These are phyloP conservation scores for Plasmodium coatneyi DNA, from an alignment of 169 alveolate genomes.

Conservation along the genomic window DNA sequence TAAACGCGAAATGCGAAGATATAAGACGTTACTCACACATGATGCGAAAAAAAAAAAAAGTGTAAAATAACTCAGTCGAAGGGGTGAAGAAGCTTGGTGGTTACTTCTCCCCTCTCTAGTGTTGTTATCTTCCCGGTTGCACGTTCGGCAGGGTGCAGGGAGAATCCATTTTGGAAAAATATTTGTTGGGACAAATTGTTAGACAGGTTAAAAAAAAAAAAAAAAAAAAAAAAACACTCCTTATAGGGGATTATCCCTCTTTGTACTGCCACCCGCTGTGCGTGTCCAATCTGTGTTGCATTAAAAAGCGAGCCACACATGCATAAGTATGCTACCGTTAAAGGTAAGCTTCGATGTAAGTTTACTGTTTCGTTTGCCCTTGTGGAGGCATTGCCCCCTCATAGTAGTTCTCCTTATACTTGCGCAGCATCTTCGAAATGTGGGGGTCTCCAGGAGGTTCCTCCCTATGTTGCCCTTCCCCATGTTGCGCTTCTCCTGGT, in stretches of 20 bases:
- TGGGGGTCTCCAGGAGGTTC: neutral
- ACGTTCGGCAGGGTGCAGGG: neutral
- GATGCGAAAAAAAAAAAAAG: neutral
- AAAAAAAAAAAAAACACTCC: neutral
- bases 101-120: neutral
- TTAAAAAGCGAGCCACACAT: neutral
- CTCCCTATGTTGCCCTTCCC: neutral
- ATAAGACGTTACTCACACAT: neutral
- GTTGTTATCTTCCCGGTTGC: neutral
- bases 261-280: neutral
- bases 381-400: neutral
- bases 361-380: neutral
- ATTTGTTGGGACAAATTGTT: neutral
- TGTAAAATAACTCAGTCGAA: neutral
- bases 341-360: neutral
- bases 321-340: neutral
- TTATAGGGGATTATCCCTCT: neutral
- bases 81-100: neutral
- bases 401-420: slow-evolving; percentile 33
- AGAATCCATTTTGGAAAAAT: neutral
- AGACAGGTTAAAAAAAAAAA: neutral
- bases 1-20: neutral
- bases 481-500: neutral
- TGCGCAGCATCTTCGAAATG: slow-evolving; percentile 6
- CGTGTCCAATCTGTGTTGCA: neutral